Evolutionary conservation across 2,329 filamentous ascomycete genomes (phyloP).

Genomic region (Ceratocystiopsis sp.): DNA sequence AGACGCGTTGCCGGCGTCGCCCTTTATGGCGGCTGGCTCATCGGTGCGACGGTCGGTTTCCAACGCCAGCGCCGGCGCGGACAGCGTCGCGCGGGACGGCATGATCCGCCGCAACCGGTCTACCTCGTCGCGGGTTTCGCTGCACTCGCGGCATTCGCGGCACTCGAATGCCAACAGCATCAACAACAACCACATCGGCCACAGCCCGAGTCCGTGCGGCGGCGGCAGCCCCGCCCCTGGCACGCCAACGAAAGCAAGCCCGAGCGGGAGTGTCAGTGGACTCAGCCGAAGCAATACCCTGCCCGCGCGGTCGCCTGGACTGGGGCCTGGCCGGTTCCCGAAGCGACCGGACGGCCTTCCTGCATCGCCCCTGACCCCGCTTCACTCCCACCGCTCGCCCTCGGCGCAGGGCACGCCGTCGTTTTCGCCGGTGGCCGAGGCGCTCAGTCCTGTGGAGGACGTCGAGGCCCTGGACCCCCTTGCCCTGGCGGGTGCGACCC

Average conservation of each 20-base stretch:
- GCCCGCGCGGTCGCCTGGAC: slow-evolving; percentile 66
- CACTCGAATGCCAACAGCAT: slow-evolving; percentile 34
- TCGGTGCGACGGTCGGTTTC: slow-evolving; percentile 57
- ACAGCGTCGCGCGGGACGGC: slow-evolving; percentile 68
- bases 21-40: slow-evolving; percentile 25
- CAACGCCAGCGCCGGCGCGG: slow-evolving; percentile 73
- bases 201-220: slow-evolving; percentile 51
- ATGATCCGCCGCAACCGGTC: slow-evolving; percentile 77
- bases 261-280: slow-evolving; percentile 19
- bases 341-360: slow-evolving; percentile 17
- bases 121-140: slow-evolving; percentile 75
- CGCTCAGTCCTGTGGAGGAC: slow-evolving; percentile 17
- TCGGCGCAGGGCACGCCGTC: slow-evolving; percentile 28
- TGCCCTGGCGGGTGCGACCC: no score
- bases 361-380: slow-evolving; percentile 18
- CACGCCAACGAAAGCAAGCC: slow-evolving; percentile 31
- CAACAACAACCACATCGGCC: slow-evolving; percentile 23
- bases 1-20: slow-evolving; percentile 32
- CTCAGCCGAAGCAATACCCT: slow-evolving; percentile 69
- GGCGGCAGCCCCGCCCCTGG: slow-evolving; percentile 43
- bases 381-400: slow-evolving; percentile 20
- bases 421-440: slow-evolving; percentile 23
- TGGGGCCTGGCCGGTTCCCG: slow-evolving; percentile 51
- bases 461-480: background rate
- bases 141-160: slow-evolving; percentile 52